These are phyloP conservation scores for Fomitopsis pinicola DNA, from an alignment of 1,284 basidiomycete genomes.

Conservation along the genomic window DNA sequence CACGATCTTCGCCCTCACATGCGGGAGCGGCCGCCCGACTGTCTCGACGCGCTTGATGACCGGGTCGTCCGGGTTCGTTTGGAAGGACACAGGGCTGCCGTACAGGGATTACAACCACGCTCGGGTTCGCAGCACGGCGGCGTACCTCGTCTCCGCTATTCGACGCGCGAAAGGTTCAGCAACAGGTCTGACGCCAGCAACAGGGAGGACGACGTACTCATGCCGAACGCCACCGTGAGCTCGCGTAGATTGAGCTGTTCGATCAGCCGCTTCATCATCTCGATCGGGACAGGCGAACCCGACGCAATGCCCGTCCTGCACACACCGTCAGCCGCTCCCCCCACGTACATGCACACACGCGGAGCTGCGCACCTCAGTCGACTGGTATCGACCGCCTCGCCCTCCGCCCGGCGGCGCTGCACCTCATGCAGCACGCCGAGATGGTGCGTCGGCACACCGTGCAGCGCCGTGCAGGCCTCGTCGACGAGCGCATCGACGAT, in stretches of 20 bases:
- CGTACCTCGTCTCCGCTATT: constrained; percentile 34
- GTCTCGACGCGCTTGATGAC: constrained; percentile 75
- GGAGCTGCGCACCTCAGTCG: constrained; percentile 44
- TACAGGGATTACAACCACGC: background rate
- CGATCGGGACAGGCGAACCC: constrained; percentile 74
- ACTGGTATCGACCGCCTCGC: constrained; percentile 43
- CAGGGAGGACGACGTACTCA: constrained; percentile 52
- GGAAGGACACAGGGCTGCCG: constrained; percentile 77
- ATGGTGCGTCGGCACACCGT: constrained; percentile 86
- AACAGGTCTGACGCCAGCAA: background rate
- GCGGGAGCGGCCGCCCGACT: constrained; percentile 72
- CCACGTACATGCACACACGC: background rate
- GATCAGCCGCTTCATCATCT: constrained; percentile 72
- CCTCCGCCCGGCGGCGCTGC: constrained; percentile 43
- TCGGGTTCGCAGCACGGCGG: background rate
- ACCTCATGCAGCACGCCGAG: constrained; percentile 69
- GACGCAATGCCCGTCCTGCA: constrained; percentile 76
- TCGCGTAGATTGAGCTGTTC: constrained; percentile 62
- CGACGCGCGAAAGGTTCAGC: background rate
- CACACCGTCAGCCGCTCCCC: background rate
- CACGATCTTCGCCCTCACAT: constrained; percentile 74
- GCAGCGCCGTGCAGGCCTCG: constrained; percentile 73
- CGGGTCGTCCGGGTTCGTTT: constrained; percentile 64
- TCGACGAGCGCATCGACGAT: constrained; percentile 63
- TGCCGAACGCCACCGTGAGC: constrained; percentile 76